Conservation (phyloP, 495 filamentous ascomycete genomes). For the Talaromyces ruber region DNA sequence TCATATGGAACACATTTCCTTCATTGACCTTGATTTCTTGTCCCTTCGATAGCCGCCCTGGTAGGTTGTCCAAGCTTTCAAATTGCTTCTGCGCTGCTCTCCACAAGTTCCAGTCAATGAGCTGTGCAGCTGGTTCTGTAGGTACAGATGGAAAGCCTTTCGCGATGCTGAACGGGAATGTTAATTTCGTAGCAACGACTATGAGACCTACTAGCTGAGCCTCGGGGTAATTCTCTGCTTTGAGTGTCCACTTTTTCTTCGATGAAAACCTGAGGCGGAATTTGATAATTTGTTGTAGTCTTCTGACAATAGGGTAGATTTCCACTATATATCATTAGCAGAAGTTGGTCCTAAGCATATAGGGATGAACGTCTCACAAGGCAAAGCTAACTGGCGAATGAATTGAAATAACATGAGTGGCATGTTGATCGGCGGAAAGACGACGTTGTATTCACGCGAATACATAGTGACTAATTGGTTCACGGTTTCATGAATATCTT, state of each 20-base stretch:
- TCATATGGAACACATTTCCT: slow-evolving; percentile 61
- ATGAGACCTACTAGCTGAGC: slow-evolving; percentile 59
- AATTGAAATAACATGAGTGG: slow-evolving; percentile 59
- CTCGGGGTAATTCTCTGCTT: slow-evolving; percentile 55
- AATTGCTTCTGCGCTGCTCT: slow-evolving; percentile 39
- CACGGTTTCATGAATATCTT: slow-evolving; percentile 56
- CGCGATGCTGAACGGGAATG: slow-evolving; percentile 65
- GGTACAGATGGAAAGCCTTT: slow-evolving; percentile 44
- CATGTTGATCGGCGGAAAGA: slow-evolving; percentile 63
- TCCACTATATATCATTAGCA: slow-evolving; percentile 43
- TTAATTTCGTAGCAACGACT: slow-evolving; percentile 69
- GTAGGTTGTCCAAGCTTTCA: slow-evolving; percentile 15
- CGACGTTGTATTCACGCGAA: slow-evolving; percentile 55
- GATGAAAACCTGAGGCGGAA: slow-evolving; percentile 49
- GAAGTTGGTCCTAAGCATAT: neutral
- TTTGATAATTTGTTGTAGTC: slow-evolving; percentile 47
- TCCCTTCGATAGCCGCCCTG: slow-evolving; percentile 24
- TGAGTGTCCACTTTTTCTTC: slow-evolving; percentile 15
- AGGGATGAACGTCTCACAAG: slow-evolving; percentile 44
- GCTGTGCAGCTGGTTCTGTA: slow-evolving; percentile 51
- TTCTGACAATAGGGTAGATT: slow-evolving; percentile 53
- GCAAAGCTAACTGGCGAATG: slow-evolving; percentile 66
- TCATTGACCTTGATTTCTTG: slow-evolving; percentile 49
- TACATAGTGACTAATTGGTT: slow-evolving; percentile 54
- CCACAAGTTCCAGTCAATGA: slow-evolving; percentile 71